These are phyloP conservation scores for Phytophthora meadii DNA, from an alignment of 352 stramenopile species.

Conservation along the genomic window DNA sequence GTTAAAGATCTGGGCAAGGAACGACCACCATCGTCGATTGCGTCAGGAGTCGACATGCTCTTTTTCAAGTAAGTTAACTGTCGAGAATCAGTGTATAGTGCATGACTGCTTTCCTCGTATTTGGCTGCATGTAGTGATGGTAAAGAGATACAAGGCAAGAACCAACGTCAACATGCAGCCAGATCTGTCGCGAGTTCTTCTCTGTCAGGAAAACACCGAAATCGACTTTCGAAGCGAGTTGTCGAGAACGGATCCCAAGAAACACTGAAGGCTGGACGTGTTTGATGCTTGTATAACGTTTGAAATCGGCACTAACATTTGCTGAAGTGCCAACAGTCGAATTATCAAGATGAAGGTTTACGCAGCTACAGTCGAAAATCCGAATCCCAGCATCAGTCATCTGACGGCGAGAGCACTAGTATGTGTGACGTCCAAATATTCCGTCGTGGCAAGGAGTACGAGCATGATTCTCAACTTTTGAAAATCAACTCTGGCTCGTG, in stretches of 20 bases:
- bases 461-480: slow-evolving; percentile 15
- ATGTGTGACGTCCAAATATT: neutral
- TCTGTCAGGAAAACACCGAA: neutral
- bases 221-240: slow-evolving; percentile 4
- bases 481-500: slow-evolving; percentile 11
- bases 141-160: slow-evolving; percentile 38
- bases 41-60: slow-evolving; percentile 36
- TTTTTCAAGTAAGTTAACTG: slow-evolving; percentile 52
- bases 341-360: slow-evolving; percentile 7
- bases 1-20: slow-evolving; percentile 2
- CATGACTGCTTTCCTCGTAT: too few relatives aligned
- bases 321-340: slow-evolving; percentile 1
- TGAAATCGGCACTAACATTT: slow-evolving; percentile 3
- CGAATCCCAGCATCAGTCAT: slow-evolving; percentile 8
- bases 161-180: neutral
- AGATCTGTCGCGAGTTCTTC: slow-evolving; percentile 1
- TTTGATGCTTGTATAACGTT: neutral
- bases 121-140: slow-evolving; percentile 32
- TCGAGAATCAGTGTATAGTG: neutral
- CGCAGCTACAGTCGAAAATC: neutral
- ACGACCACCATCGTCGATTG: slow-evolving; percentile 31
- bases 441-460: neutral
- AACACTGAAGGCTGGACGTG: slow-evolving; percentile 17
- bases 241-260: slow-evolving; percentile 1
- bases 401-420: slow-evolving; percentile 1